These are phyloP conservation scores for Sporothrix humicola DNA, from an alignment of 2,329 filamentous ascomycete species.

Conservation along the genomic window DNA sequence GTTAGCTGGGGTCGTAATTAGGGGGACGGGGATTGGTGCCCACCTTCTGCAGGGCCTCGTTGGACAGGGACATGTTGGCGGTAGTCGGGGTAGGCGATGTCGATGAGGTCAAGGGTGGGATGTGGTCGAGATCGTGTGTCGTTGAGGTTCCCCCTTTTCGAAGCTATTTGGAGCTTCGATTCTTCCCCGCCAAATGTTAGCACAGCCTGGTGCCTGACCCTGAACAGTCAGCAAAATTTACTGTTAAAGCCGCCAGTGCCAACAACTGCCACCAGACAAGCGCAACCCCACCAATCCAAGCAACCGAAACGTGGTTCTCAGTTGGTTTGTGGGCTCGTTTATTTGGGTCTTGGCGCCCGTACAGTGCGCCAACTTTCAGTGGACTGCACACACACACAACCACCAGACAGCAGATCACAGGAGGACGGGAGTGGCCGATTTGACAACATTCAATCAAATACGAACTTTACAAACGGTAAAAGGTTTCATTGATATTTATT, in stretches of 20 bases:
- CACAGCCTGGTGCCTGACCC: neutral
- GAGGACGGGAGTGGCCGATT: neutral
- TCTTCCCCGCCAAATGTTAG: neutral
- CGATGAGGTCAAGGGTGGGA: neutral
- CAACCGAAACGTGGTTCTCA: neutral
- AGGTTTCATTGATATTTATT: too few relatives aligned
- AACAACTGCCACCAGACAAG: neutral
- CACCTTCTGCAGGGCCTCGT: slow-evolving; percentile 94
- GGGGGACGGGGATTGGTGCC: too few relatives aligned
- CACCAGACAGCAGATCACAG: too few relatives aligned
- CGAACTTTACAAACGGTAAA: too few relatives aligned
- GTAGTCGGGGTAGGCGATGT: neutral
- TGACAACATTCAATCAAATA: neutral
- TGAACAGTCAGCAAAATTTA: slow-evolving; percentile 23
- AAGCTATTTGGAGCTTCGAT: slow-evolving; percentile 13
- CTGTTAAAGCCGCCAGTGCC: neutral
- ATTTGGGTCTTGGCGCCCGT: neutral
- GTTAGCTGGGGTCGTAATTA: too few relatives aligned
- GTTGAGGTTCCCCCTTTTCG: neutral
- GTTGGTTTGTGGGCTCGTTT: neutral
- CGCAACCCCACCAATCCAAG: neutral
- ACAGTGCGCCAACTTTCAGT: slow-evolving; percentile 12
- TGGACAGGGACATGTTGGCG: slow-evolving; percentile 81
- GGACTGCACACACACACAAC: too few relatives aligned
- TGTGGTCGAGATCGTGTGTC: neutral